Base-by-base conservation (phyloP, 805 yeast species). In the Schwanniomyces vanrijiae region DNA sequence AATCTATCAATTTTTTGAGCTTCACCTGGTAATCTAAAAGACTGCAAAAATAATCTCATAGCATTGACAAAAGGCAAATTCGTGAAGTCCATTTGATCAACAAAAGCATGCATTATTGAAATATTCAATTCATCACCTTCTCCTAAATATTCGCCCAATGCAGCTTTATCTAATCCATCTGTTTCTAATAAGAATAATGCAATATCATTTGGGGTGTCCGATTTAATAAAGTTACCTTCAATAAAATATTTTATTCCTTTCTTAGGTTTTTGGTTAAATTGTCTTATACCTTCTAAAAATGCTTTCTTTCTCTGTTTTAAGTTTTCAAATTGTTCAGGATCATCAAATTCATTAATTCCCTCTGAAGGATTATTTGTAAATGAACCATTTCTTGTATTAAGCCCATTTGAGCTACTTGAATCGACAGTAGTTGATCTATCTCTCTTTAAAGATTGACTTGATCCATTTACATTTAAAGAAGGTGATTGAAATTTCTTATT, bases 1-100 rank as follows among this genome's bases (percentile, higher is more conserved):
- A 84, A 90, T 56, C 99, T 79, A 73, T 94, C 99, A 62, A 94
- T 92, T 61, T 94, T 92, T 69, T 94, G 99, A 4, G 97, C 91
- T 69, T 94, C 99, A 43, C 99, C 99, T 2, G 99, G 99, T 49
- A 94, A 77, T 64, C 99, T 78, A 70, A 94, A 95, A 41, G 82
- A 77, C 61, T 95, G 99, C 49, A 94, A 75, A 59, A 90, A 90
- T 13, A 70, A 73, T 55, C 99, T 80, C 71, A 94, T 73, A 0
- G 98, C 95, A 55, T 86, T 96, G 13, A 91, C 90, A 61, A 94
- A 90, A 1, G 82, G 72, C 54, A 77, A 63, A 28, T 76, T 75
- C 4, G 77, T 69, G 64, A 94, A 92, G 46, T 90, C 88, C 84
- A 94, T 84, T 52, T 77, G 70, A 60, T 91, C 96, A 24, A 92